Conservation (phyloP, 2,329 filamentous ascomycete species). For the Coniosporium uncinatum region DNA sequence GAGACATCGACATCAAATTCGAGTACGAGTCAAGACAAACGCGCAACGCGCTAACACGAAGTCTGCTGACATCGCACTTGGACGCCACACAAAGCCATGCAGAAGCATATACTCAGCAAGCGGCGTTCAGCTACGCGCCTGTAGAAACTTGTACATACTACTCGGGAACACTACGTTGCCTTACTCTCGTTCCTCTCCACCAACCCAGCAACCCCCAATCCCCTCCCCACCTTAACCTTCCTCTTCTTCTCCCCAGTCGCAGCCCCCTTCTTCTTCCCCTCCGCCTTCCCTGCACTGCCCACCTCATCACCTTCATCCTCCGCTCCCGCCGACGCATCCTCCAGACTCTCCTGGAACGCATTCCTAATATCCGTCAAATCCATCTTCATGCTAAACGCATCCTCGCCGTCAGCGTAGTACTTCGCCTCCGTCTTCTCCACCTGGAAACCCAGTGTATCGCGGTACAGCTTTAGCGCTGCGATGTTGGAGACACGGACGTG, state of each 20-base stretch:
- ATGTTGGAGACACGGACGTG: conserved; percentile 94
- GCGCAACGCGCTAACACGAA: no score
- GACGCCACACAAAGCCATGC: no score
- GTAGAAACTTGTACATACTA: no score
- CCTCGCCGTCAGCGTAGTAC: conserved; percentile 97
- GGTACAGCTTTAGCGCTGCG: conserved; percentile 88
- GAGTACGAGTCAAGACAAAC: no score
- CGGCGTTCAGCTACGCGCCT: no score
- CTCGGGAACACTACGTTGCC: no score
- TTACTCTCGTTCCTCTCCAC: conserved; percentile 63
- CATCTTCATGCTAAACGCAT: conserved; percentile 92
- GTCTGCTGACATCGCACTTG: no score
- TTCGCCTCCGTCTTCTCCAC: conserved; percentile 82
- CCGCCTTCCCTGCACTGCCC: conserved; percentile 29
- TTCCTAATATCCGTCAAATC: conserved; percentile 59
- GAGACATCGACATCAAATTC: no score
- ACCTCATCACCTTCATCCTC: conserved; percentile 31
- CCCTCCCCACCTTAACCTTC: conserved; percentile 81
- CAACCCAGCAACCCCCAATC: conserved; percentile 69
- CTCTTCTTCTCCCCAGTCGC: conserved; percentile 61
- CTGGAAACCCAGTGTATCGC: conserved; percentile 84
- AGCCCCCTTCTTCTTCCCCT: conserved; percentile 34
- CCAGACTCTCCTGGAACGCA: conserved; percentile 37
- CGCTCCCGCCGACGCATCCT: conserved; percentile 19
- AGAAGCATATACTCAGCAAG: no score